Base-by-base conservation (phyloP, 129 eudicot genomes). In the Smallanthus sonchifolius region DNA sequence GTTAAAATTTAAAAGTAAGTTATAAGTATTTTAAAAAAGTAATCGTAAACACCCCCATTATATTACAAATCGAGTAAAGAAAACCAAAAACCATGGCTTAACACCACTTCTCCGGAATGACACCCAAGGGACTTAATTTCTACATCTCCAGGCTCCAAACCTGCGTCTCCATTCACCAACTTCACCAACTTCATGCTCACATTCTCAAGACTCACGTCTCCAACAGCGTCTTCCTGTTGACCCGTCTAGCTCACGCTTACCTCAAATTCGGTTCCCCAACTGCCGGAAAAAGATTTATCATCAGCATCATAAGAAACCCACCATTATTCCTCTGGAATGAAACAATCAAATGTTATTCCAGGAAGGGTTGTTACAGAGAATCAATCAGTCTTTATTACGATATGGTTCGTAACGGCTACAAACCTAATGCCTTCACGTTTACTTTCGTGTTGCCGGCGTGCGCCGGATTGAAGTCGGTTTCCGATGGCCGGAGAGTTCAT, bases 361-460 rank as follows among this genome's bases (percentile, higher is more conserved):
- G 37, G 4, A 66, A 55, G 4, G 75, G 79, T 8, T 43, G 56
- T 49, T 67, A 65, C 51, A 67, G 19, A 79, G 64, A 79, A 34
- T 79, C 83, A 52, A 56, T 79, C 43, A 28, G 56, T 55, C 75
- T 79, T 66, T 79, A 73, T 52, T 54, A 66, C 17, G 3, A 36
- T 36, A 79, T 79, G 83, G 15, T 66, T 42, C 51, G 69, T 17
- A 59, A 42, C 14, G 83, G 79, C 14, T 43, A 66, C 52, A 73
- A 74, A 52, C 75, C 79, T 3, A 79, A 79, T 48, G 83, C 73
- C 15, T 79, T 66, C 70, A 79, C 83, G 60, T 80, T 74, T 69
- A 80, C 80, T n/a, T 80, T 74, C 2, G 80, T 80, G n/a, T 44
- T 80, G 24, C 76, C 84, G 5, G 76, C 80, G 59, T 80, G 84